phyloP scores from a whole-genome alignment of 129 eudicot species.

The Helianthus tuberosus region DNA sequence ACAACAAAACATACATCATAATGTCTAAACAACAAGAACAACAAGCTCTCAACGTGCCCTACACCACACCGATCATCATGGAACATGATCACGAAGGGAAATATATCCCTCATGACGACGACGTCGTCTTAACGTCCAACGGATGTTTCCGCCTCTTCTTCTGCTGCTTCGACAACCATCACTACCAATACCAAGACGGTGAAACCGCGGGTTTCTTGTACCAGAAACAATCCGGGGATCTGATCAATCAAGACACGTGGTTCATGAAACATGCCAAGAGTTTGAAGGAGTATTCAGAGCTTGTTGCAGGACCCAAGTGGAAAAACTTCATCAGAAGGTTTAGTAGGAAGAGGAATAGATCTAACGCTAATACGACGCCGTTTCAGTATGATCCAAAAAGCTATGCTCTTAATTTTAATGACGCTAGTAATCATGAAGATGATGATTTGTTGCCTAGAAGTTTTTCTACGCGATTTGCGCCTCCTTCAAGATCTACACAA shows the following conservation, averaged over 20 bases:
- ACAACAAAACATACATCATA: neutral
- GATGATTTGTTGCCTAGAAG: conserved; percentile 51
- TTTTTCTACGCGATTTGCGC: conserved; percentile 66
- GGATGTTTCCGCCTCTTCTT: conserved; percentile 46
- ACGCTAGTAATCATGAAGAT: conserved; percentile 45
- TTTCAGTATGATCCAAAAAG: conserved; percentile 72
- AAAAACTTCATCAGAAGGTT: conserved; percentile 72
- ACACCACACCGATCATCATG: conserved; percentile 35
- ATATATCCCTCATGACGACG: conserved; percentile 11
- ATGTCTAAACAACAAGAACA: conserved; percentile 33
- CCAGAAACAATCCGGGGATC: conserved; percentile 30
- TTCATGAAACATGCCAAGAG: conserved; percentile 47
- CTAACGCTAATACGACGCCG: conserved; percentile 36
- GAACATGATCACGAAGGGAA: conserved; percentile 31
- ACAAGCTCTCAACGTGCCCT: conserved; percentile 14
- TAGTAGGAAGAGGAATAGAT: conserved; percentile 47
- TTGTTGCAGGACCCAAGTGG: conserved; percentile 92
- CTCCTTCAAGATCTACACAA: conserved; percentile 34
- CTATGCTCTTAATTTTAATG: conserved; percentile 76
- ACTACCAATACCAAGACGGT: conserved; percentile 16
- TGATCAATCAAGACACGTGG: conserved; percentile 52
- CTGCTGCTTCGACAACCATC: conserved; percentile 38
- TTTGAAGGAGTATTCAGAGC: conserved; percentile 68
- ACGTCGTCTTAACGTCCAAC: neutral
- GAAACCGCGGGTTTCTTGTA: conserved; percentile 29